Percentiles rank a stretch among this genome's conserved stretches.
phyloP scores from a whole-genome alignment of 305 asterid genomes.

The Solanum hybrid region DNA sequence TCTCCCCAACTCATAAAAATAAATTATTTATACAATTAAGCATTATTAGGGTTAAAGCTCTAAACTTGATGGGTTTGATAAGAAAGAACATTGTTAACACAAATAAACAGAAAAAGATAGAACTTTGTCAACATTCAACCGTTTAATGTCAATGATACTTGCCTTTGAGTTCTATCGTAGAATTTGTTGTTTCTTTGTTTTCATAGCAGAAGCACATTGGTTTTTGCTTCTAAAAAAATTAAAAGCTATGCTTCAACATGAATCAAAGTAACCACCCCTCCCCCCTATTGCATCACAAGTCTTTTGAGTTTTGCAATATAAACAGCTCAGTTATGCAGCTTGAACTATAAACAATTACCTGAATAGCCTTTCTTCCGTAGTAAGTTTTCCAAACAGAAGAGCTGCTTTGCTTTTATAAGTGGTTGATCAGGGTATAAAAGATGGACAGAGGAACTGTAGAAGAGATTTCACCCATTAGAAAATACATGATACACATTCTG shows the following conservation, averaged over 20 bases:
- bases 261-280: not conserved
- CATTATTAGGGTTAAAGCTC: not conserved
- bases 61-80: not conserved
- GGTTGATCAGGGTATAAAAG: slow-evolving; percentile 79
- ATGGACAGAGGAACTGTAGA: slow-evolving; percentile 40
- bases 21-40: not conserved
- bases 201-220: not conserved
- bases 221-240: not conserved
- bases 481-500: not conserved
- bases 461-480: slow-evolving; percentile 7
- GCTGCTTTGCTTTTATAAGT: slow-evolving; percentile 82
- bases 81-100: not conserved
- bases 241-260: not conserved
- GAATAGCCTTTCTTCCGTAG: slow-evolving; percentile 70
- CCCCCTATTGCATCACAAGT: not conserved
- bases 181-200: not conserved
- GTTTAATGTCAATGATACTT: not conserved
- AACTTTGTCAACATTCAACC: not conserved
- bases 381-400: slow-evolving; percentile 77
- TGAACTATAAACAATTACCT: slow-evolving; percentile 38
- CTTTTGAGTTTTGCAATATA: not conserved
- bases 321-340: not conserved
- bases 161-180: not conserved
- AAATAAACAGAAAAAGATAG: not conserved
- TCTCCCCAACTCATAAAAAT: not conserved